phyloP scores from a whole-genome alignment of 305 asterid species.

The Solanum hybrid region DNA sequence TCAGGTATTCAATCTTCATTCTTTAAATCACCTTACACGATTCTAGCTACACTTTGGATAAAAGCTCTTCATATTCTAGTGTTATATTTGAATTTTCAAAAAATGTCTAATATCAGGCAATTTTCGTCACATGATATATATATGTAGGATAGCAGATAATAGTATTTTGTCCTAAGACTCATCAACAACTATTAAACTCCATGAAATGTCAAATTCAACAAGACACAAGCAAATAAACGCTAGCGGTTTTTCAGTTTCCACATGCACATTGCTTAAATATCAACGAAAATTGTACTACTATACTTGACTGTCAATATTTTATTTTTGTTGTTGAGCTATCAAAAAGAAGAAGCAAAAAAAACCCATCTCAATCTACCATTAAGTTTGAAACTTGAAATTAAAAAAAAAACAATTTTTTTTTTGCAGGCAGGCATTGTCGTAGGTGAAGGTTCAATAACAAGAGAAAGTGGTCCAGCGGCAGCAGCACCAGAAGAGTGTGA shows the following conservation, averaged over 20 bases:
- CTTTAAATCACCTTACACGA: background rate
- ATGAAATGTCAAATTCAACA: background rate
- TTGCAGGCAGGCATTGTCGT: slow-evolving; percentile 52
- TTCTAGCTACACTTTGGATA: background rate
- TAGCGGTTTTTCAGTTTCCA: slow-evolving; percentile 21
- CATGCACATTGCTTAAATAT: slow-evolving; percentile 34
- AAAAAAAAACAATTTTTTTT: background rate
- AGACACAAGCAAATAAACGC: background rate
- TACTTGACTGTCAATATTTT: background rate
- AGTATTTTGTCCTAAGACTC: background rate
- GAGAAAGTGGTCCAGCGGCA: slow-evolving; percentile 29
- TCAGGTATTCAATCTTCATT: slow-evolving; percentile 33
- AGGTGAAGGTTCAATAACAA: slow-evolving; percentile 54
- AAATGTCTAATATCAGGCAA: background rate
- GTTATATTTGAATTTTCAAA: background rate
- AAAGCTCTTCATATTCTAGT: background rate
- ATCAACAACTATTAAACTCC: background rate
- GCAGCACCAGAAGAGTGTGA: slow-evolving; percentile 37
- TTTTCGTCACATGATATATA: background rate
- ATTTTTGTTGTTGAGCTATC: background rate
- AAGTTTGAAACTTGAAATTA: background rate
- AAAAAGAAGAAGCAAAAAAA: background rate
- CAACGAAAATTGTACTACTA: slow-evolving; percentile 34
- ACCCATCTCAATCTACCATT: background rate
- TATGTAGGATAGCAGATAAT: background rate